Percentiles rank a stretch among this genome's conserved stretches.
These are phyloP conservation scores for Tolypocladium album DNA, from an alignment of 2,329 filamentous ascomycete genomes.

Conservation along the genomic window DNA sequence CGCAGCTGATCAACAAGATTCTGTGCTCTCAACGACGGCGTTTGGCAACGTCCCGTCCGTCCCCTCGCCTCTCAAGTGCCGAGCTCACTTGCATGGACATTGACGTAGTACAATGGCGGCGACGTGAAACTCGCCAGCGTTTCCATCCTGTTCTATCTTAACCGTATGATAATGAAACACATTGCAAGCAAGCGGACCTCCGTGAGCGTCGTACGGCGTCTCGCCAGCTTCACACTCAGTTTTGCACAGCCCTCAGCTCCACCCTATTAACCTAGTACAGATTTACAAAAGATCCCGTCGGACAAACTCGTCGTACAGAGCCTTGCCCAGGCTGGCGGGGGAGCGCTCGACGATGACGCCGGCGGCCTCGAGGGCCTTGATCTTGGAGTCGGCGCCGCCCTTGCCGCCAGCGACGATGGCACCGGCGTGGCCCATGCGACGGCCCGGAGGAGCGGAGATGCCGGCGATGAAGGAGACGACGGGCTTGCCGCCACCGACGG, in stretches of 20 bases:
- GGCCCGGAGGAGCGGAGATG: conserved; percentile 91
- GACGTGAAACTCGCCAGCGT: neutral
- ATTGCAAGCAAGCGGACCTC: conserved; percentile 12
- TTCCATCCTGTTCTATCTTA: conserved; percentile 19
- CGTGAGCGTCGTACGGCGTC: conserved; percentile 9
- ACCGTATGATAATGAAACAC: conserved; percentile 18
- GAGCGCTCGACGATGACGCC: conserved; percentile 95
- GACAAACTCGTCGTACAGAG: conserved; percentile 90
- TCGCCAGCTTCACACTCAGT: conserved; percentile 9
- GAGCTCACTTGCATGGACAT: neutral
- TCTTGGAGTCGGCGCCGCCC: conserved; percentile 97
- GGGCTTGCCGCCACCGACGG: conserved; percentile 73
- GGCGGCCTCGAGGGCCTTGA: conserved; percentile 81
- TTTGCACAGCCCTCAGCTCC: conserved; percentile 1
- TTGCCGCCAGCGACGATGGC: conserved; percentile 97
- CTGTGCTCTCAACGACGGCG: neutral
- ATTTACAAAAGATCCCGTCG: conserved; percentile 84
- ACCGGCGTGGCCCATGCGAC: conserved; percentile 97
- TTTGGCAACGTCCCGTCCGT: no score
- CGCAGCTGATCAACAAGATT: neutral
- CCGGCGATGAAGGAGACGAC: conserved; percentile 97
- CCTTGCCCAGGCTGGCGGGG: conserved; percentile 84
- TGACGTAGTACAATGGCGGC: neutral
- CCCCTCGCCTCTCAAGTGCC: neutral
- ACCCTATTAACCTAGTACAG: neutral